phyloP scores from a whole-genome alignment of 1,139 yeast species.

The Saccharomyces hybrid region DNA sequence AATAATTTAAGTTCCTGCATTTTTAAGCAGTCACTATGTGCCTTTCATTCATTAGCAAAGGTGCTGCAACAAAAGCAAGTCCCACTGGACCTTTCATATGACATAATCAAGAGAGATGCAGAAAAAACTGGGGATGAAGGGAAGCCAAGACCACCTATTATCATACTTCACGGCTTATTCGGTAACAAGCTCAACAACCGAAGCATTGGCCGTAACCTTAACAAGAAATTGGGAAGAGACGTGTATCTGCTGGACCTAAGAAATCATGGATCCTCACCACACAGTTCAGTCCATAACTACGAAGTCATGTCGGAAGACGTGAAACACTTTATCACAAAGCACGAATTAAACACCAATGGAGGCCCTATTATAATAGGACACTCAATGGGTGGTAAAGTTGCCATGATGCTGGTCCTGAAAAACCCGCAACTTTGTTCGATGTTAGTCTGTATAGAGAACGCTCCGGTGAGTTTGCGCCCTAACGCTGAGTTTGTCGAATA shows the following conservation, averaged over 20 bases:
- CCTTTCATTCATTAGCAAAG: neutral
- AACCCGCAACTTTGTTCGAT: conserved; percentile 57
- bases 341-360: conserved; percentile 33
- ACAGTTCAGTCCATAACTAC: conserved; percentile 59
- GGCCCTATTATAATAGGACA: conserved; percentile 75
- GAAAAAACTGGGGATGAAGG: conserved; percentile 5
- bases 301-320: conserved; percentile 82
- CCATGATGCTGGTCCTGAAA: conserved; percentile 76
- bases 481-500: conserved; percentile 59
- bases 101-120: neutral
- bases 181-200: conserved; percentile 78
- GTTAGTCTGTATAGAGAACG: conserved; percentile 79
- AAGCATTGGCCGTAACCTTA: conserved; percentile 52
- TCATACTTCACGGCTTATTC: conserved; percentile 82
- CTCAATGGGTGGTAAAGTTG: conserved; percentile 96
- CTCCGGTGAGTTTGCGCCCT: conserved; percentile 65
- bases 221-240: conserved; percentile 34
- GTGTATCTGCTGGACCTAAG: conserved; percentile 76
- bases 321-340: conserved; percentile 52
- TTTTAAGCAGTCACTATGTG: neutral
- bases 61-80: neutral
- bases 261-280: conserved; percentile 92
- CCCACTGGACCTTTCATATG: neutral
- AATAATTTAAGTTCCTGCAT: neutral
- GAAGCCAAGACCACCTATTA: conserved; percentile 43